Percentiles rank a stretch among this genome's conserved stretches.
phyloP scores from a whole-genome alignment of 352 stramenopile genomes.

The Phytophthora fragariaefolia region DNA sequence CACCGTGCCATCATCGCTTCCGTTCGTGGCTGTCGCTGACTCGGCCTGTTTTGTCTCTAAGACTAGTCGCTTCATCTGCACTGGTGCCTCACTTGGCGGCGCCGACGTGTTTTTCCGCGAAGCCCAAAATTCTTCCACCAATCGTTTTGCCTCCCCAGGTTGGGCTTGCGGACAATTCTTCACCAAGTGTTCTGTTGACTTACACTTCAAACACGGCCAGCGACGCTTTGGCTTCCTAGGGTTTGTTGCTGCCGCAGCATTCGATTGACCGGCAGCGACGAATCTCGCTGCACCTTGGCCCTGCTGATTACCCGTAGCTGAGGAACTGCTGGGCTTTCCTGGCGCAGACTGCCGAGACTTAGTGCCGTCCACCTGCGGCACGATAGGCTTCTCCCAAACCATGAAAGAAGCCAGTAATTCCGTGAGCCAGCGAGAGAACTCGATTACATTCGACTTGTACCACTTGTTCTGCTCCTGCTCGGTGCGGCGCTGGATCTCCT shows the following conservation, averaged over 20 bases:
- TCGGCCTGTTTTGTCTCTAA: not conserved
- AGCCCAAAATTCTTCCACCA: not conserved
- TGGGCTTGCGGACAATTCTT: not conserved
- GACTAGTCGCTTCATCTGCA: not conserved
- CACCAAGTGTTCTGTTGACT: not conserved
- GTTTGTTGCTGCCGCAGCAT: not conserved
- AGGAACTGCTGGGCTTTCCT: not conserved
- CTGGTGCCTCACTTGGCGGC: not conserved
- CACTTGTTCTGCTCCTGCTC: slow-evolving; percentile 1
- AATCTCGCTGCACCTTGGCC: not conserved
- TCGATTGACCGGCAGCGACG: not conserved
- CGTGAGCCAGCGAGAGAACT: slow-evolving; percentile 1
- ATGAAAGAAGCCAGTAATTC: not conserved
- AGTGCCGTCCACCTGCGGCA: not conserved
- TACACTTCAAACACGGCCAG: not conserved
- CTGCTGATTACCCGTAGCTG: not conserved
- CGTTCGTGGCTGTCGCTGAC: not conserved
- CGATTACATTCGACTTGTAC: not conserved
- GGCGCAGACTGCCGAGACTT: not conserved
- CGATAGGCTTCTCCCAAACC: not conserved
- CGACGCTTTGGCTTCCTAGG: not conserved
- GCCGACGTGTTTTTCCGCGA: not conserved
- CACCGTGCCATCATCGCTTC: not conserved
- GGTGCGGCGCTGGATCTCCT: not conserved
- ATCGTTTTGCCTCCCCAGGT: not conserved